Base-by-base conservation (phyloP, 2,329 filamentous ascomycete genomes). In the Calonectria pteridis region DNA sequence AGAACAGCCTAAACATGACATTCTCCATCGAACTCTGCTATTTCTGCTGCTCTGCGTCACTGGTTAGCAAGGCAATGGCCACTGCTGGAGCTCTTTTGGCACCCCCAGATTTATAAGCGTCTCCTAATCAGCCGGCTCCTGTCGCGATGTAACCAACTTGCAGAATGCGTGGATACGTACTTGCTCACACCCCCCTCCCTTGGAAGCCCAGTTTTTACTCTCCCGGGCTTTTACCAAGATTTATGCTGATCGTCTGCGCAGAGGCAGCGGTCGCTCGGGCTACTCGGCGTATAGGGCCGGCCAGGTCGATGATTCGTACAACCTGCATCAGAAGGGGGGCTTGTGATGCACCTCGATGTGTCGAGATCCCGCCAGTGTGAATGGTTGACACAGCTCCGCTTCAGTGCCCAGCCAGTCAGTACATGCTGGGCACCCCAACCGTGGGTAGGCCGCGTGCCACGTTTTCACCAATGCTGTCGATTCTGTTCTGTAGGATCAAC, bases 51-150 rank as follows among this genome's bases (percentile, higher is more conserved):
- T 37, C 40, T 43, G 18, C 53, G 62, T 58, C 66, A 40, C 59
- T 40, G 35, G 62, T 55, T 37, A 50, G 46, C 46, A 58, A 29
- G 50, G 49, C 49, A 43, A 35, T 51, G 28, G 16, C 55, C 67
- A 43, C 67, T 37, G 46, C 71, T 62, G 62, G 67, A 65, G 46
- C 65, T 73, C 63, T 67, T 63, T 70, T 55, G 65, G 64, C 43
- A 49, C 68, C 74, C 71, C 73, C 73, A 67, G 69, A 75, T 77
- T 78, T 65, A 75, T 74, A 76, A 80, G 75, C 78, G 70, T 65
- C 69, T 76, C 71, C 66, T 69, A 73, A 76, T 75, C 73, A 77
- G 62, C 55, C 37, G 31, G 49, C 29, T 71, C 67, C 49, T 68
- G 63, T 70, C 63, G 49, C 65, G 62, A 77, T 79, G 77, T 58